Evolutionary conservation across 1,284 basidiomycete genomes (phyloP).

Genomic region (Apiotrichum akiyoshidainum): DNA sequence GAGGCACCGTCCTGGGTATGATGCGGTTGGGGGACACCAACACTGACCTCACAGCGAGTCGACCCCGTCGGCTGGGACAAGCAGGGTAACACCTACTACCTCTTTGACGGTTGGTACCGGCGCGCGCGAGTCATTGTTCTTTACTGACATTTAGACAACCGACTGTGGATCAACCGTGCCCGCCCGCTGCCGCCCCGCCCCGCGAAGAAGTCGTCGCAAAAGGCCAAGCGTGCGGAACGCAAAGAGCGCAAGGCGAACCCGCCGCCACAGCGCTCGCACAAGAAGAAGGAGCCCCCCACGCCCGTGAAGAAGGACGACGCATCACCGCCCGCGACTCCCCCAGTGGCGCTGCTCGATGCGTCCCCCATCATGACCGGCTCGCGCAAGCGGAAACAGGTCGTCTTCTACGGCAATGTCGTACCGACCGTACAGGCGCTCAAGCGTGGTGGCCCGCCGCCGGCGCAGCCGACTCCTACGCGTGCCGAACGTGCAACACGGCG

Average conservation of each 20-base stretch:
- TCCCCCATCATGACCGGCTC: constrained; percentile 24
- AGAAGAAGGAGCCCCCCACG: constrained; percentile 15
- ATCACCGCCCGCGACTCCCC: constrained; percentile 13
- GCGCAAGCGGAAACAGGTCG: constrained; percentile 35
- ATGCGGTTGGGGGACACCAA: not conserved
- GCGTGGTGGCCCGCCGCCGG: constrained; percentile 19
- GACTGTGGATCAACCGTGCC: constrained; percentile 56
- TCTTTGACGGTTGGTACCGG: constrained; percentile 53
- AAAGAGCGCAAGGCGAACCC: constrained; percentile 9
- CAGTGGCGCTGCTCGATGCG: constrained; percentile 4
- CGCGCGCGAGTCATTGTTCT: not conserved
- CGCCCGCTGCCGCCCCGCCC: constrained; percentile 32
- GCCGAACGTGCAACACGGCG: constrained; percentile 19
- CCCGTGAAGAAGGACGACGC: constrained; percentile 22
- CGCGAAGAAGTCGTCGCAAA: constrained; percentile 38
- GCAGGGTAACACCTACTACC: constrained; percentile 55
- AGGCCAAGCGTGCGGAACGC: constrained; percentile 34
- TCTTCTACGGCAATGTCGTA: constrained; percentile 42
- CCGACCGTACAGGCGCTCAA: constrained; percentile 40
- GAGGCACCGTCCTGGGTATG: constrained; percentile 54
- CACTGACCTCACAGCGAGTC: constrained; percentile 45
- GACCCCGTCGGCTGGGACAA: constrained; percentile 57
- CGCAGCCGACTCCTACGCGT: constrained; percentile 11
- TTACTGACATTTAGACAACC: constrained; percentile 49
- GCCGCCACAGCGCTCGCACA: constrained; percentile 27